Evolutionary conservation across 192 early-diverging fungal genomes (phyloP).

Genomic region (Backusella macrospora): DNA sequence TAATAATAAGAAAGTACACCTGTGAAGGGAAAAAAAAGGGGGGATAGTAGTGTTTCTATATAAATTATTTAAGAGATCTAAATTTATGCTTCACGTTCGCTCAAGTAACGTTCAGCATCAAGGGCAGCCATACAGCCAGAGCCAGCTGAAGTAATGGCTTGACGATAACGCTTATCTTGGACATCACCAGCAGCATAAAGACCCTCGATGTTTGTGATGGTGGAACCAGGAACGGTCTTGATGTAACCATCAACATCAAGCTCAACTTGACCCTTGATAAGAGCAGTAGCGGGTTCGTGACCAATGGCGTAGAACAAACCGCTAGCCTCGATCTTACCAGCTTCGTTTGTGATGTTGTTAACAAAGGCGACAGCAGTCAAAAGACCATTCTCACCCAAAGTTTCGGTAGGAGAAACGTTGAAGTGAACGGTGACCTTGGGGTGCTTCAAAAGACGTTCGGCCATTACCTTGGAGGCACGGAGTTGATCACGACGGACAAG

Average conservation of each 20-base stretch:
- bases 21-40: constrained; percentile 17
- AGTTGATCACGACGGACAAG: constrained; percentile 94
- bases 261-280: constrained; percentile 76
- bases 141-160: constrained; percentile 96
- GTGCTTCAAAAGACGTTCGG: constrained; percentile 77
- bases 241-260: constrained; percentile 92
- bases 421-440: constrained; percentile 93
- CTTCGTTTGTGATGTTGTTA: constrained; percentile 77
- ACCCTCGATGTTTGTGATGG: constrained; percentile 86
- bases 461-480: constrained; percentile 98
- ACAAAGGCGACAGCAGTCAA: constrained; percentile 73
- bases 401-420: constrained; percentile 84
- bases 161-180: constrained; percentile 94
- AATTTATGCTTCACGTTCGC: constrained; percentile 50
- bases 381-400: constrained; percentile 84
- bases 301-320: constrained; percentile 99
- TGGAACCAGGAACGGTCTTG: constrained; percentile 73
- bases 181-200: constrained; percentile 99
- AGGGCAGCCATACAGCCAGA: constrained; percentile 98
- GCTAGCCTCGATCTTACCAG: constrained; percentile 69
- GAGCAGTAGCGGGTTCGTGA: constrained; percentile 84
- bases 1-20: not conserved
- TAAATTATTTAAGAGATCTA: constrained; percentile 4
- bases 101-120: constrained; percentile 95
- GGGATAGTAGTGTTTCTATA: constrained; percentile 6